Base-by-base conservation (phyloP, 1,284 basidiomycete genomes). In the Neonothopanus nambi region DNA sequence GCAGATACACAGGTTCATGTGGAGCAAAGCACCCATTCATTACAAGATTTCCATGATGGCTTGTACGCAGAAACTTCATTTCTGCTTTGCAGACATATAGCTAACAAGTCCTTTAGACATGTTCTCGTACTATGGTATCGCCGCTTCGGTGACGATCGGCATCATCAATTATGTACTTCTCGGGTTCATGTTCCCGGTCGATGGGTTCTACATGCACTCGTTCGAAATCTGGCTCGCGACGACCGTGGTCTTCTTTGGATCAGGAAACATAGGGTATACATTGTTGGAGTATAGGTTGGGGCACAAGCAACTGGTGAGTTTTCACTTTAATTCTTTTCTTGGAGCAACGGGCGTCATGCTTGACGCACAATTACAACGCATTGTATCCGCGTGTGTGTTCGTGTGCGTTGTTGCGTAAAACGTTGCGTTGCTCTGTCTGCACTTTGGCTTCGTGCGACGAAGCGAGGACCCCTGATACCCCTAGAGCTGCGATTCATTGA, bases 61-160 rank as follows among this genome's bases (percentile, higher is more conserved):
- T 12, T 88, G 82, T 90, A 73, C 67, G 87, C 83, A 5, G 11
- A 13, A n/a, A 18, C 28, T 35, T 54, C 24, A 24, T 20, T 44
- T 24, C 5, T 5, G 5, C 5, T 28, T 5, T 28, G 26, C 11
- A 11, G 11, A 5, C 26, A 28, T 28, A 11, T 28, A 28, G 24
- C 20, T 13, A 12, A 26, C 9, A 5, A n/a, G n/a, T n/a, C 11
- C 26, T 28, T 28, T 53, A 77, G 89, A 94, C 70, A 92, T 93
- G 84, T 92, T 91, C 70, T 91, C 88, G 11, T 94, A 93, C 70
- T 93, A 91, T 63, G 91, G 90, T 51, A 88, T 94, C 55, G 83
- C 87, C 3, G 81, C 77, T 17, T 82, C 85, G 5, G 75, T 84
- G 26, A 75, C 82, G 24, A 79, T 92, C 49, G 82, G 85, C 0